A percentile compares a stretch with the other conserved stretches of the same genome.
Conservation (phyloP, 768 basidiomycete species). For the Suillus discolor region DNA sequence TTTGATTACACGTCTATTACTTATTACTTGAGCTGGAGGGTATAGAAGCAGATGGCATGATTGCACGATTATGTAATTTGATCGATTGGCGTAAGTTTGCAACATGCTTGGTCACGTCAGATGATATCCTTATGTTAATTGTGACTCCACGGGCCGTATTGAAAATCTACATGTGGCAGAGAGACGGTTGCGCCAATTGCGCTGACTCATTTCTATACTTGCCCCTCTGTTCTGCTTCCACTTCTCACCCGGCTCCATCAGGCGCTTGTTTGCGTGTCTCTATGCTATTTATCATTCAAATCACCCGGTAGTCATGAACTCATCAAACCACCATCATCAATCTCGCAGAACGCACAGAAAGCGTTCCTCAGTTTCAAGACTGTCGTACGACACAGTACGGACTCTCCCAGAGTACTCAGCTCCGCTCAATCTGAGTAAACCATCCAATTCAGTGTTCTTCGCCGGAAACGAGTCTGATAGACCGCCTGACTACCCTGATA, state of each 20-base stretch:
- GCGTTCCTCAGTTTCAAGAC: slow-evolving; percentile 54
- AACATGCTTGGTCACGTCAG: neutral
- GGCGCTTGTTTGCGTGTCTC: slow-evolving; percentile 1
- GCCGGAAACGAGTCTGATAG: slow-evolving; percentile 48
- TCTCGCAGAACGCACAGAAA: slow-evolving; percentile 52
- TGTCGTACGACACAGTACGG: slow-evolving; percentile 68
- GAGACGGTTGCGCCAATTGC: slow-evolving; percentile 2
- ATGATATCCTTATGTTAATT: neutral
- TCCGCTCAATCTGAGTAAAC: slow-evolving; percentile 28
- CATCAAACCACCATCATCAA: slow-evolving; percentile 16
- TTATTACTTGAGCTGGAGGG: neutral
- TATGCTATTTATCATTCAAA: slow-evolving; percentile 1
- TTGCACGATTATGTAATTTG: too few relatives aligned
- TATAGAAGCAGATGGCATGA: neutral
- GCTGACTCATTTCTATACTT: slow-evolving; percentile 12
- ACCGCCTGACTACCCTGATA: slow-evolving; percentile 78
- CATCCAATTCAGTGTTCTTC: slow-evolving; percentile 20
- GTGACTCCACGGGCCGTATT: neutral
- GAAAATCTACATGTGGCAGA: slow-evolving; percentile 5
- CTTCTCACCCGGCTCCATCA: neutral
- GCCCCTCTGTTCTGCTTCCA: slow-evolving; percentile 13
- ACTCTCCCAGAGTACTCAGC: slow-evolving; percentile 64
- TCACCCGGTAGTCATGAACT: slow-evolving; percentile 17
- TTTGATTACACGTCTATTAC: neutral
- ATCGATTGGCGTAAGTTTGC: neutral